These are phyloP conservation scores for Paramecium caudatum DNA, from an alignment of 73 alveolate genomes.

Conservation along the genomic window DNA sequence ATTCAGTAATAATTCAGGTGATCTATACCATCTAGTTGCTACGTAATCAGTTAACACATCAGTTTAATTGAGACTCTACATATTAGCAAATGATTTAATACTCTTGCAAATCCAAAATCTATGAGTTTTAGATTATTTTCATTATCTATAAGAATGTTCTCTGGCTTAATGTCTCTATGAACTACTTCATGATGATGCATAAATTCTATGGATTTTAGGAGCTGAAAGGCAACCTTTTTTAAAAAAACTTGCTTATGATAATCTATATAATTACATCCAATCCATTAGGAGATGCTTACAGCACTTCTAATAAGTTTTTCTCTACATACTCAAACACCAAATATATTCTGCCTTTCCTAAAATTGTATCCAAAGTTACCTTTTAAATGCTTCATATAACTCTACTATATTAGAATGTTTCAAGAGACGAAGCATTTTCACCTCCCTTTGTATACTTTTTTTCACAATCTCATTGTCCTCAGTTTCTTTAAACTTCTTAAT, in stretches of 20 bases:
- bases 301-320: slow-evolving; percentile 93
- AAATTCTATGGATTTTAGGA: slow-evolving; percentile 66
- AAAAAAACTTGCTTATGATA: slow-evolving; percentile 26
- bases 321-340: slow-evolving; percentile 98
- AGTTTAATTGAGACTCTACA: slow-evolving; percentile 74
- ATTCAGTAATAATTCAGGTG: slow-evolving; percentile 83
- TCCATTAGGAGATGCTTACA: slow-evolving; percentile 95
- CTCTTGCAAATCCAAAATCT: slow-evolving; percentile 93
- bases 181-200: slow-evolving; percentile 66
- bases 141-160: slow-evolving; percentile 65
- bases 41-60: slow-evolving; percentile 84
- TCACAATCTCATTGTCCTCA: slow-evolving; percentile 89
- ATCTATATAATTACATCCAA: slow-evolving; percentile 79
- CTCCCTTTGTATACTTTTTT: slow-evolving; percentile 91
- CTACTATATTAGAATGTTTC: slow-evolving; percentile 88
- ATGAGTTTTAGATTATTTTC: slow-evolving; percentile 83
- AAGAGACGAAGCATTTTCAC: slow-evolving; percentile 87
- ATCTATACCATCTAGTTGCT: slow-evolving; percentile 89
- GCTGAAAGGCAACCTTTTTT: slow-evolving; percentile 28
- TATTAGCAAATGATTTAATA: slow-evolving; percentile 45
- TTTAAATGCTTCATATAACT: slow-evolving; percentile 85
- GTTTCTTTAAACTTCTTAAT: slow-evolving; percentile 91
- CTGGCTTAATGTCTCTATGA: slow-evolving; percentile 77
- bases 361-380: background rate
- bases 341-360: slow-evolving; percentile 93